These are phyloP conservation scores for Fusarium aywerte DNA, from an alignment of 2,329 filamentous ascomycete species.

Conservation along the genomic window DNA sequence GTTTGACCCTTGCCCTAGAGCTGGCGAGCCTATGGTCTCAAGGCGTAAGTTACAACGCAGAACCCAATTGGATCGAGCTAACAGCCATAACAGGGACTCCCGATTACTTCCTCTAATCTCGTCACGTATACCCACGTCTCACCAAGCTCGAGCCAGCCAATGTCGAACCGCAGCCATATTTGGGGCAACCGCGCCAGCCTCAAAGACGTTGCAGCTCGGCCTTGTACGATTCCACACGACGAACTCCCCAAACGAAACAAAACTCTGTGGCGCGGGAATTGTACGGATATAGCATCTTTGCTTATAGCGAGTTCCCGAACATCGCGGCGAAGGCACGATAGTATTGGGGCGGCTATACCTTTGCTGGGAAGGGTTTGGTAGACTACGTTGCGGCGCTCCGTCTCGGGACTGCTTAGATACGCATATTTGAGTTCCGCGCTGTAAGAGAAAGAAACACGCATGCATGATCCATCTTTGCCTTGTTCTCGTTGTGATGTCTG, in stretches of 20 bases:
- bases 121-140: constrained; percentile 45
- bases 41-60: constrained; percentile 69
- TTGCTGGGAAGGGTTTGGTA: constrained; percentile 29
- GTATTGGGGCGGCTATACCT: constrained; percentile 28
- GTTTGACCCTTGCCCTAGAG: constrained; percentile 97
- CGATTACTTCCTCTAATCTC: constrained; percentile 93
- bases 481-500: neutral
- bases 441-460: constrained; percentile 41
- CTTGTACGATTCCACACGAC: constrained; percentile 47
- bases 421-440: constrained; percentile 45
- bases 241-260: constrained; percentile 33
- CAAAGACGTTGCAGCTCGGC: constrained; percentile 37
- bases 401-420: constrained; percentile 44
- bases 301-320: constrained; percentile 35
- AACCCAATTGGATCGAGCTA: constrained; percentile 3
- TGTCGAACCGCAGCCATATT: constrained; percentile 26
- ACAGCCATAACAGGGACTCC: constrained; percentile 72
- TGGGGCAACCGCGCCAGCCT: constrained; percentile 28
- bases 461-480: constrained; percentile 32
- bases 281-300: constrained; percentile 37
- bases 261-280: constrained; percentile 34
- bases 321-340: constrained; percentile 20
- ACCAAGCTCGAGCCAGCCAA: constrained; percentile 39
- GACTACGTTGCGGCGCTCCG: constrained; percentile 25
- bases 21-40: constrained; percentile 98